Evolutionary conservation across 2,329 filamentous ascomycete species (phyloP).

Genomic region (Clarireedia sp.): DNA sequence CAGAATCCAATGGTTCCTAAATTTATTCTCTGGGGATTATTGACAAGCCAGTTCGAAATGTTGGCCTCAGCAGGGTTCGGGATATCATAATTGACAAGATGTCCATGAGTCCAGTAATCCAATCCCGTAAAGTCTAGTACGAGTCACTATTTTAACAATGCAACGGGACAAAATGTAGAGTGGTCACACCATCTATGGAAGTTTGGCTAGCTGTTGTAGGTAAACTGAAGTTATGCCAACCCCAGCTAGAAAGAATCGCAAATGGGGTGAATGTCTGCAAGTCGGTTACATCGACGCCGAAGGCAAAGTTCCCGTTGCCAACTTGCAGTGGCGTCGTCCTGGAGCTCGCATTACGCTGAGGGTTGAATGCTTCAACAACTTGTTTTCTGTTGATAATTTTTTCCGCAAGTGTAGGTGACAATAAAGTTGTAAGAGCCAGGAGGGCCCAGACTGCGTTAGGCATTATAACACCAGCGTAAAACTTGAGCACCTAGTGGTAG

Average conservation of each 20-base stretch:
- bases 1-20: conserved; percentile 36
- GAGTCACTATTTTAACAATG: conserved; percentile 18
- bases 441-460: too few relatives aligned
- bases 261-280: conserved; percentile 38
- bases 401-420: too few relatives aligned
- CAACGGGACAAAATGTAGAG: neutral
- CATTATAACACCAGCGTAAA: too few relatives aligned
- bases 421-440: too few relatives aligned
- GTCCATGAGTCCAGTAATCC: conserved; percentile 34
- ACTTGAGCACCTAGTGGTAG: too few relatives aligned
- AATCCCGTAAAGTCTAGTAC: conserved; percentile 1
- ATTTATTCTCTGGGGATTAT: conserved; percentile 40
- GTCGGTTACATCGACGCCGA: conserved; percentile 38
- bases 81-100: conserved; percentile 36
- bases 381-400: neutral
- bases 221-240: conserved; percentile 38
- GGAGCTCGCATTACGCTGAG: conserved; percentile 19
- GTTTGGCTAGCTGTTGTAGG: conserved; percentile 31
- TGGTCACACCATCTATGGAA: conserved; percentile 16
- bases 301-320: conserved; percentile 41
- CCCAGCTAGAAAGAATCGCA: conserved; percentile 37
- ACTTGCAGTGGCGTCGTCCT: conserved; percentile 34
- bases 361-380: conserved; percentile 12
- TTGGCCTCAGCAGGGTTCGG: conserved; percentile 33
- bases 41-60: conserved; percentile 43